A percentile compares a stretch with the other conserved stretches of the same genome.
Evolutionary conservation across 129 eudicot genomes (phyloP).

Genomic region (Flaveria ramosissima): DNA sequence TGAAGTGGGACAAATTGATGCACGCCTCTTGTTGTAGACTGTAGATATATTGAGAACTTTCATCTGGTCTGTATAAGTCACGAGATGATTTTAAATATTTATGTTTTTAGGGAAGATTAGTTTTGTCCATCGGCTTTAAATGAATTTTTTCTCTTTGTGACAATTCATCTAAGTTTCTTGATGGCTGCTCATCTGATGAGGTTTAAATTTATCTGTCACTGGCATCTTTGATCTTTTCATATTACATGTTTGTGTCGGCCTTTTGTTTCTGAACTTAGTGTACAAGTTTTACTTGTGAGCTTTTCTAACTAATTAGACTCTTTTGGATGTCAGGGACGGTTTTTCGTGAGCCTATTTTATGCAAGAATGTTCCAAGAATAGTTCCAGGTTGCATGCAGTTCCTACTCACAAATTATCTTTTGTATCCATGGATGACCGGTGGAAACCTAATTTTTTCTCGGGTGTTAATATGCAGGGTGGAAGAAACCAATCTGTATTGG

Average conservation of each 20-base stretch:
- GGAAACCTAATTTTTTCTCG: background rate
- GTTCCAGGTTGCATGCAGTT: constrained; percentile 60
- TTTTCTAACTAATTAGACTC: constrained; percentile 21
- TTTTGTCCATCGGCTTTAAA: constrained; percentile 6
- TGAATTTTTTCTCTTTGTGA: background rate
- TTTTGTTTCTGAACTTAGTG: background rate
- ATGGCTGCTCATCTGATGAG: background rate
- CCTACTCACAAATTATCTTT: constrained; percentile 15
- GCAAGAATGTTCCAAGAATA: constrained; percentile 82
- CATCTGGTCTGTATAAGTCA: constrained; percentile 6
- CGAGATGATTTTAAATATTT: background rate
- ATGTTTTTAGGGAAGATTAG: background rate
- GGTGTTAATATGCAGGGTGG: constrained; percentile 66
- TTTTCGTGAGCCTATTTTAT: constrained; percentile 92
- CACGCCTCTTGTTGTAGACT: background rate
- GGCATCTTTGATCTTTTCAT: constrained; percentile 10
- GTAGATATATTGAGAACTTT: constrained; percentile 14
- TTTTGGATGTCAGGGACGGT: constrained; percentile 67
- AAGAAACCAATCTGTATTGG: constrained; percentile 93
- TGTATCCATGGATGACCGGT: constrained; percentile 19
- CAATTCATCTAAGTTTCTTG: background rate
- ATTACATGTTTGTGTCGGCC: background rate
- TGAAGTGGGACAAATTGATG: constrained; percentile 1
- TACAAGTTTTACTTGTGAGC: background rate
- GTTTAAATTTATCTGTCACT: background rate